Base-by-base conservation (phyloP, 2,329 filamentous ascomycete genomes). In the Beauveria scarabaeidicola region DNA sequence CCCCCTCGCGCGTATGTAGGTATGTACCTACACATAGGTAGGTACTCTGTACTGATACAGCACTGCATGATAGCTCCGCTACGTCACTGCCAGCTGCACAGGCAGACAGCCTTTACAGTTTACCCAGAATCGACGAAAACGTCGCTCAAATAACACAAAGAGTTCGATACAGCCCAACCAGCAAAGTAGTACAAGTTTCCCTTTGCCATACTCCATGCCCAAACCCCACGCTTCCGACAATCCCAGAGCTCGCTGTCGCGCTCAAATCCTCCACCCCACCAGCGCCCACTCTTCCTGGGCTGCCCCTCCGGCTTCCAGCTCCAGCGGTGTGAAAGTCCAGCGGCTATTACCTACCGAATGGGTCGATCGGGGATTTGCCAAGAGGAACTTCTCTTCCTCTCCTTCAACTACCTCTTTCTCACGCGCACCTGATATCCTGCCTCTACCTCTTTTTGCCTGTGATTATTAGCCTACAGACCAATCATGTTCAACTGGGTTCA, bases 401-500 rank as follows among this genome's bases (percentile, higher is more conserved):
- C 40, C 47, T 38, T 44, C 51, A 46, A 43, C 38, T 36, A 57
- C 27, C 27, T 21, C 40, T 36, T 56, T 43, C 25, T 29, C 43
- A 9, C 41, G 32, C 32, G 13, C 43, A 46, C 57, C 44, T 27
- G 27, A 41, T 36, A 36, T 25, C 29, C 29, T 17, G 9, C 17
- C 29, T 11, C 27, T 40, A 21, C 36, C n/a, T 21, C 21, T 27
- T 36, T 23, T 8, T 25, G 25, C 32, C 19, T 23, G 46, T 36
- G 36, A 19, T 41, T 25, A 10, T 21, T 29, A 50, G 7, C 57
- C 57, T 38, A 52, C 11, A 36, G 29, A 38, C 15, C 57, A 73
- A 82, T 70, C 74, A 94, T 90, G 87, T 92, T 96, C 80, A 94
- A 91, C 80, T 97, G 91, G 91, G 87, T 91, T 68, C 94, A 96